Conservation (phyloP, 164 flowering plant genomes). For the Pachysandra terminalis region DNA sequence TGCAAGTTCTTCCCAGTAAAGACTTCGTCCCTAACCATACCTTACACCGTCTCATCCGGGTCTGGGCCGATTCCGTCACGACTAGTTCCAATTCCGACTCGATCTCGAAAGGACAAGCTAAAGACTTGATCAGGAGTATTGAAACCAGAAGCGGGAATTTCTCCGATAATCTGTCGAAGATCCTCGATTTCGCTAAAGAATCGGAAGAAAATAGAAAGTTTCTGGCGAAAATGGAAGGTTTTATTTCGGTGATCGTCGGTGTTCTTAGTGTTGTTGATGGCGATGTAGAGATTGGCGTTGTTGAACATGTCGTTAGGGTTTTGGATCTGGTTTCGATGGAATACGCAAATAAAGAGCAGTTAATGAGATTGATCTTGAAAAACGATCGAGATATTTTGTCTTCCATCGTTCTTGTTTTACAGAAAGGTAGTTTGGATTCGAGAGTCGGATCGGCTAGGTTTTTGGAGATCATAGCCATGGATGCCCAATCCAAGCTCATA, state of each 20-base stretch:
- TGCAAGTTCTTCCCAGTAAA: conserved; percentile 22
- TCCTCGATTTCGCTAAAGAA: conserved; percentile 8
- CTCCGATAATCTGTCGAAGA: conserved; percentile 9
- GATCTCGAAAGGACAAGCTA: neutral
- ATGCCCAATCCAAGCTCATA: too few species aligned
- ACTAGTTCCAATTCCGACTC: neutral
- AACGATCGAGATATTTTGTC: neutral
- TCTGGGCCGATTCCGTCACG: conserved; percentile 15
- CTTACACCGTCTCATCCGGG: conserved; percentile 29
- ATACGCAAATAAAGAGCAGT: conserved; percentile 7
- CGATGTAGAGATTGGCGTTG: too few species aligned
- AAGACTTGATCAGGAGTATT: neutral
- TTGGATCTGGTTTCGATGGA: too few species aligned
- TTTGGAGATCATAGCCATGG: too few species aligned
- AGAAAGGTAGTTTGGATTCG: too few species aligned
- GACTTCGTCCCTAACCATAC: conserved; percentile 28
- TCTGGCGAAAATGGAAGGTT: conserved; percentile 9
- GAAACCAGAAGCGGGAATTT: neutral
- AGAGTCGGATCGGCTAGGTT: too few species aligned
- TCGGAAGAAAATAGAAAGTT: conserved; percentile 19
- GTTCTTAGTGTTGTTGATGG: conserved; percentile 5
- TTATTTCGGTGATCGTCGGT: conserved; percentile 13
- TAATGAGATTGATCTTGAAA: conserved; percentile 3
- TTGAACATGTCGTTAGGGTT: too few species aligned
- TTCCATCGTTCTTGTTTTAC: neutral